Percentiles rank a stretch among this genome's conserved stretches.
Evolutionary conservation across 257 asterid genomes (phyloP).

Genomic region (Fraxinus pennsylvanica): DNA sequence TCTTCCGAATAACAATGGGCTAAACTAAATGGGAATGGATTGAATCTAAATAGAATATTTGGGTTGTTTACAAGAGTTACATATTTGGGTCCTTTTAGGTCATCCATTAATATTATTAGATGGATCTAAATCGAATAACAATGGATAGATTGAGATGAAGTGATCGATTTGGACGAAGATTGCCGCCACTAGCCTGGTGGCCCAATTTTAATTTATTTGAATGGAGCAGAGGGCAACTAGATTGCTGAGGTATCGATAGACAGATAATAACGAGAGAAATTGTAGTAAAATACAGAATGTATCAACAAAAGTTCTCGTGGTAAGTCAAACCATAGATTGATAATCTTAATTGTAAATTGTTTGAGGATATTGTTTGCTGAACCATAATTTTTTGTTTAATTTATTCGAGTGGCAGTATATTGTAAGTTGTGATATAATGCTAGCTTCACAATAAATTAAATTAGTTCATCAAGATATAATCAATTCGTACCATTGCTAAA

Average conservation of each 20-base stretch:
- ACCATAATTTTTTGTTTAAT: neutral
- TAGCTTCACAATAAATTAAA: neutral
- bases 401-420: neutral
- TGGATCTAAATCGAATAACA: neutral
- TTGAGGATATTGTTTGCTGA: neutral
- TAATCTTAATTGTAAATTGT: neutral
- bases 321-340: neutral
- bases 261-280: neutral
- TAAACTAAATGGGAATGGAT: neutral
- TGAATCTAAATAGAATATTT: neutral
- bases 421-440: neutral
- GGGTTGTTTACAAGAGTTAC: neutral
- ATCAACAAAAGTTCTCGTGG: neutral
- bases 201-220: neutral
- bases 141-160: neutral
- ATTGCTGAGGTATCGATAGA: neutral
- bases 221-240: neutral
- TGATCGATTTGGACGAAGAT: neutral
- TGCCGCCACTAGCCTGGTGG: neutral
- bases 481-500: neutral
- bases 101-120: neutral
- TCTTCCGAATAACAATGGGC: neutral
- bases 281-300: neutral
- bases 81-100: neutral
- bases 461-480: slow-evolving; percentile 4